Conservation (phyloP, 2,329 filamentous ascomycete genomes). For the Sphaerulina musiva region DNA sequence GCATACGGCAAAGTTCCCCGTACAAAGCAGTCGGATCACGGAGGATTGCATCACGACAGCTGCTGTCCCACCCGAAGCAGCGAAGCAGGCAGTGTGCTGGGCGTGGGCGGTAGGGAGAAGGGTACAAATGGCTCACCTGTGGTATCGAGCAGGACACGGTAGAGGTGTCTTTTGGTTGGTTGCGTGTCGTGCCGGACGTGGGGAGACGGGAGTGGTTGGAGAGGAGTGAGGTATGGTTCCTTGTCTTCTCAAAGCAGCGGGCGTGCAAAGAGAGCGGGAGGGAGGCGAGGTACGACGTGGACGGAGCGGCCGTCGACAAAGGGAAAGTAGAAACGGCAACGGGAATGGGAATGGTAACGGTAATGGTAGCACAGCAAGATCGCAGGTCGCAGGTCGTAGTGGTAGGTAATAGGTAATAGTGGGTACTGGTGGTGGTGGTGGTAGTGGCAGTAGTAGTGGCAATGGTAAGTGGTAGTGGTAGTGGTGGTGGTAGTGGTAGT, state of each 20-base stretch:
- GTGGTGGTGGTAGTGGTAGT: neutral
- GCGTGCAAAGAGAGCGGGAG: slow-evolving; percentile 1
- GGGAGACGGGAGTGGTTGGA: neutral
- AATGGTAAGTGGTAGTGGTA: neutral
- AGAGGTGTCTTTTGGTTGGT: neutral
- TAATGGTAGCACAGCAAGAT: neutral
- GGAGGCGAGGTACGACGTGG: neutral
- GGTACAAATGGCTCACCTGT: slow-evolving; percentile 11
- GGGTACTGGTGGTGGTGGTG: too few species aligned
- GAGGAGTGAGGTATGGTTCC: neutral
- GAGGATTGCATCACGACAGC: slow-evolving; percentile 20
- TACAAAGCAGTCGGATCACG: slow-evolving; percentile 12
- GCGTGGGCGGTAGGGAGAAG: neutral
- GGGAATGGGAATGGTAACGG: neutral
- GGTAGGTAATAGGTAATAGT: too few species aligned
- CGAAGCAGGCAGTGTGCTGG: slow-evolving; percentile 9
- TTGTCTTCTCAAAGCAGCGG: slow-evolving; percentile 1
- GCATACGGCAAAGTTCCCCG: neutral
- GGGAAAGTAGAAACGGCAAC: slow-evolving; percentile 1
- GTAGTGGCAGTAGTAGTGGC: neutral
- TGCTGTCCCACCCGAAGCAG: slow-evolving; percentile 14
- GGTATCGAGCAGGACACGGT: slow-evolving; percentile 1
- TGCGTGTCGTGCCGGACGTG: neutral
- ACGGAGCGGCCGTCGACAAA: slow-evolving; percentile 12
- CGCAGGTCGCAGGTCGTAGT: neutral